These are phyloP conservation scores for Aspergillus carlsbadensis DNA, from an alignment of 495 filamentous ascomycete species.

Conservation along the genomic window DNA sequence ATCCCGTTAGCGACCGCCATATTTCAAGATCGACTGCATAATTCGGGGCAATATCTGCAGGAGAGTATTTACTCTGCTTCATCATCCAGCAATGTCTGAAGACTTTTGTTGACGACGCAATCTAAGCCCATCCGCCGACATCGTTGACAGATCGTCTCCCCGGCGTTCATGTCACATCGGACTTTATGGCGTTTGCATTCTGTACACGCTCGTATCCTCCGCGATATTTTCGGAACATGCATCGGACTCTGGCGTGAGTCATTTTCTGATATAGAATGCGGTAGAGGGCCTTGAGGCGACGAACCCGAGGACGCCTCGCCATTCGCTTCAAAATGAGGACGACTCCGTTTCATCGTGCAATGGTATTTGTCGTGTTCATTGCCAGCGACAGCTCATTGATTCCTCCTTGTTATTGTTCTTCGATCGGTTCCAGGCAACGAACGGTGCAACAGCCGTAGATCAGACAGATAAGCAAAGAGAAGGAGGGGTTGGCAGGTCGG, in stretches of 20 bases:
- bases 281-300: constrained; percentile 29
- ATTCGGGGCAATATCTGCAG: not conserved
- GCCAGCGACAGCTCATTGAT: not conserved
- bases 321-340: constrained; percentile 45
- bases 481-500: constrained; percentile 10
- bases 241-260: constrained; percentile 24
- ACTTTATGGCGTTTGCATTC: constrained; percentile 57
- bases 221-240: constrained; percentile 54
- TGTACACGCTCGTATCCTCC: constrained; percentile 55
- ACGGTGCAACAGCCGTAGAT: not conserved
- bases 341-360: constrained; percentile 46
- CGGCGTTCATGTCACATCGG: constrained; percentile 50
- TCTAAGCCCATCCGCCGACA: constrained; percentile 52
- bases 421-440: not conserved
- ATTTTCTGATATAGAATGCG: constrained; percentile 29
- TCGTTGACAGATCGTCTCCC: constrained; percentile 44
- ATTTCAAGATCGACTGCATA: not conserved
- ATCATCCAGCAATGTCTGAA: constrained; percentile 54
- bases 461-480: constrained; percentile 2
- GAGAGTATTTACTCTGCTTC: constrained; percentile 42
- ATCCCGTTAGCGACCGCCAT: constrained; percentile 5
- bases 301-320: constrained; percentile 42
- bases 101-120: constrained; percentile 55
- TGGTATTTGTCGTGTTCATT: constrained; percentile 11
- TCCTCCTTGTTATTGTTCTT: not conserved